phyloP scores from a whole-genome alignment of 148 eudicot genomes.

The Fagopyrum esculentum region DNA sequence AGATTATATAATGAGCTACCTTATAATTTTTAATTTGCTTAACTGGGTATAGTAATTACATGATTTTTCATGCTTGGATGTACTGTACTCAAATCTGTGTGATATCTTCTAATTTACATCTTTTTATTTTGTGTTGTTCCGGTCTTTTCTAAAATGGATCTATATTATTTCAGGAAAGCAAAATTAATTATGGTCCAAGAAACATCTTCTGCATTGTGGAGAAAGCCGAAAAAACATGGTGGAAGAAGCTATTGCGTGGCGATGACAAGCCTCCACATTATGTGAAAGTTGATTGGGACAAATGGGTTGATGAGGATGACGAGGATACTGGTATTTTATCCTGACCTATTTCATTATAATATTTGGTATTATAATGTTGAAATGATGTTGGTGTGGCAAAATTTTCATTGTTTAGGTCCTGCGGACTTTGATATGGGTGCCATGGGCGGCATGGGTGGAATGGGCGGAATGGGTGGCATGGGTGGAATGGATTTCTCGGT shows the following conservation, averaged over 20 bases:
- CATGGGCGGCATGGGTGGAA: slow-evolving; percentile 25
- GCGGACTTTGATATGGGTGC: slow-evolving; percentile 71
- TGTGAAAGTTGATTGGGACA: slow-evolving; percentile 97
- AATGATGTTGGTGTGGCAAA: no score
- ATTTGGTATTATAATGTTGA: not conserved
- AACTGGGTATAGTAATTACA: not conserved
- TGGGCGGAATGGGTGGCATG: slow-evolving; percentile 66
- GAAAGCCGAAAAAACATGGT: slow-evolving; percentile 85
- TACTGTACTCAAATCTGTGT: not conserved
- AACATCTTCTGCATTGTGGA: slow-evolving; percentile 73
- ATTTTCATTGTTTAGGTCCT: slow-evolving; percentile 33
- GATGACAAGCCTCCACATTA: slow-evolving; percentile 80
- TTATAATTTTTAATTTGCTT: not conserved
- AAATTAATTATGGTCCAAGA: slow-evolving; percentile 62
- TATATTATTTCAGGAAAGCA: slow-evolving; percentile 57
- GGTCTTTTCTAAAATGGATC: not conserved
- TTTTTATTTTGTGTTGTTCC: not conserved
- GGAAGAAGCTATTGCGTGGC: slow-evolving; percentile 67
- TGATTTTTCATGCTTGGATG: not conserved
- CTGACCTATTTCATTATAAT: not conserved
- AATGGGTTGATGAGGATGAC: slow-evolving; percentile 98
- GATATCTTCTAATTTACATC: not conserved
- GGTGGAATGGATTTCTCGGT: slow-evolving; percentile 66
- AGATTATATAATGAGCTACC: not conserved
- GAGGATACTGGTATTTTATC: slow-evolving; percentile 25